phyloP scores from a whole-genome alignment of 2,329 filamentous ascomycete genomes.

The Verticillium nonalfalfae region DNA sequence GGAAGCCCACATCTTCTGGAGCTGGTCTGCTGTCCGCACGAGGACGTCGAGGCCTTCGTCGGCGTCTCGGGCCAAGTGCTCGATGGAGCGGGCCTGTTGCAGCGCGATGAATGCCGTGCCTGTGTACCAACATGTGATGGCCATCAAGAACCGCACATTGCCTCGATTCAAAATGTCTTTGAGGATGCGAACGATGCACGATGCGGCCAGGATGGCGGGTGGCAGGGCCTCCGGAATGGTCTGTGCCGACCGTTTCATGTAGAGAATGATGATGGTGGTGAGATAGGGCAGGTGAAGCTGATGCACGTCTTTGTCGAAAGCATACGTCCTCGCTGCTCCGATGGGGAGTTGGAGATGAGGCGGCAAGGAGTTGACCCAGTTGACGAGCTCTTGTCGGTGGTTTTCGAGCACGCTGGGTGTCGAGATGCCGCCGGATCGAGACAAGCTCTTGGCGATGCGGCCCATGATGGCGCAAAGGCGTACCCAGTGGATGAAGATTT shows the following conservation, averaged over 20 bases:
- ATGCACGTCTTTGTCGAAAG: constrained; percentile 32
- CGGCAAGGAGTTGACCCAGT: constrained; percentile 27
- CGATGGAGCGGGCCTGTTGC: constrained; percentile 27
- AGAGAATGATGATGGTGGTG: constrained; percentile 31
- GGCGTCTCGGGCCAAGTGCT: constrained; percentile 19
- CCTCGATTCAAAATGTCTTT: constrained; percentile 30
- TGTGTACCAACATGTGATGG: constrained; percentile 35
- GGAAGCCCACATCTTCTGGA: constrained; percentile 27
- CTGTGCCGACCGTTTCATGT: constrained; percentile 25
- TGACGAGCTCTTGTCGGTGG: constrained; percentile 22
- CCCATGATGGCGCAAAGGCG: constrained; percentile 32
- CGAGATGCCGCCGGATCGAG: constrained; percentile 8
- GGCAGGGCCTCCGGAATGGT: constrained; percentile 28
- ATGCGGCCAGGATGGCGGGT: constrained; percentile 28
- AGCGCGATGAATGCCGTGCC: constrained; percentile 32
- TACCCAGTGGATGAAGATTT: constrained; percentile 35
- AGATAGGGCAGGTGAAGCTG: constrained; percentile 34
- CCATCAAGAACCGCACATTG: constrained; percentile 30
- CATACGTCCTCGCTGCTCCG: constrained; percentile 16
- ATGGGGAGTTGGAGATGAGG: constrained; percentile 24
- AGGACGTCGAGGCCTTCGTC: constrained; percentile 26
- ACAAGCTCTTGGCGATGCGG: constrained; percentile 28
- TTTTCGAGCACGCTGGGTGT: constrained; percentile 11
- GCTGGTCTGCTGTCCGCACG: constrained; percentile 21
- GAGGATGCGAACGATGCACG: constrained; percentile 29